Evolutionary conservation across 208 protist species (phyloP), one percentile per base, ranked within the genome.

Genomic region (Crithidia fasciculata): DNA sequence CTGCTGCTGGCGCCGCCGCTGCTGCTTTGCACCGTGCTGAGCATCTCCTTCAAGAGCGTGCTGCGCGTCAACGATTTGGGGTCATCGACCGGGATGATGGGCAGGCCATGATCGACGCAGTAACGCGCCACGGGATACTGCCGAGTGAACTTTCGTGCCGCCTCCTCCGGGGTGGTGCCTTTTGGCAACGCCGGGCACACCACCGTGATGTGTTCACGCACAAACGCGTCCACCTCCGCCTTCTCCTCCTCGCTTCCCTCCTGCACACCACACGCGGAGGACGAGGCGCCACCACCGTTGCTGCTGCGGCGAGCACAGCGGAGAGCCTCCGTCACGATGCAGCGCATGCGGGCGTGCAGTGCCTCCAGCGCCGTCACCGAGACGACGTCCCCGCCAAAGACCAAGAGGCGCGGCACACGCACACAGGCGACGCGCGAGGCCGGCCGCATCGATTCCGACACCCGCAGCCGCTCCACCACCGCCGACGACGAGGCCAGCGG

Each of bases 351-450:
- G 50, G 83, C 72, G 78, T 92, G 84, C 16, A 96, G 75, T 2
- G 88, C 88, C 65, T 89, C 81, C 4, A 96, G 85, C 2, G 85
- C 85, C 1, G 87, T 86, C 15, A 94, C 74, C 2, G 88, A 94
- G 18, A 96, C 92, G 13, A 85, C 74, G 59, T 95, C 92, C 0
- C 92, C 92, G 44, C 92, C 92, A 78, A 96, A 94, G 76, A 96
- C 90, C 39, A 96, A 80, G 8, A 96, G 43, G 5, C 87, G 87
- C 4, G 87, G 87, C 9, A 91, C 53, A 19, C 82, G 85, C 36
- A 86, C 80, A 18, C 58, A 79, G 55, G 52, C 56, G n/a, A 44
- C 50, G 67, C 40, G 63, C 2, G 73, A 18, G 2, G 55, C 44
- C 5, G 40, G 49, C 8, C 19, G 55, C 37, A 16, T 9, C 2